Evolutionary conservation across 768 basidiomycete genomes (phyloP), one percentile per base, ranked within the genome.

Genomic region (Rubroboletus pulcherrimus): DNA sequence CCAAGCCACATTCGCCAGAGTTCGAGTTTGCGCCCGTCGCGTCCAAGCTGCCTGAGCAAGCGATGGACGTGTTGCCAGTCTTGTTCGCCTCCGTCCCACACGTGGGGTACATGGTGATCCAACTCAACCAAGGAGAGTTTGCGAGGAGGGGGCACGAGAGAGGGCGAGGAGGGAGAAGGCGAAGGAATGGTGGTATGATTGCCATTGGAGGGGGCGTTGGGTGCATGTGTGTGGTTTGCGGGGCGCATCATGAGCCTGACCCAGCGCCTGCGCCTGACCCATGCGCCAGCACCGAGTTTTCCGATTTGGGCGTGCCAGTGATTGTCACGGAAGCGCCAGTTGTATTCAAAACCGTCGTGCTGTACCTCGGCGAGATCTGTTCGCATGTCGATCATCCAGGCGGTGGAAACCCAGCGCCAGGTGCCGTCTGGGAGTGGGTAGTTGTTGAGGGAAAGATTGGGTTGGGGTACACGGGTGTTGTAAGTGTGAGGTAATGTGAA

Each of bases 371-470:
- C 87, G 24, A 75, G 74, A 61, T 88, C 83, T 30, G 83, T 81
- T 40, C 86, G 87, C 90, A 93, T 92, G 73, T 93, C 91, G 55
- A 92, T 82, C 87, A 92, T 88, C 90, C 90, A 93, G 7, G 80
- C 71, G 41, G 81, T 81, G 40, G 87, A 89, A 2, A 91, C 83
- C 90, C 90, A 93, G 49, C 73, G 79, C 91, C 91, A 93, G 21
- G 78, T 80, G 24, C 88, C 89, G 60, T 91, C 87, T 2, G 90
- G 90, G 26, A 92, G 78, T 9, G 87, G 86, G 63, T 86, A 93
- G 53, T 79, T 78, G 4, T 72, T 67, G 5, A 89, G 77, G 8
- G 83, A 76, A 47, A 87, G 75, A 4, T 80, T 78, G 0, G 83
- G 79, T 58, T 84, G 81, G 44, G 76, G 70, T 10, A 74, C 72